Evolutionary conservation across 2,329 filamentous ascomycete genomes (phyloP).

Genomic region (Pseudogymnoascus sp.): DNA sequence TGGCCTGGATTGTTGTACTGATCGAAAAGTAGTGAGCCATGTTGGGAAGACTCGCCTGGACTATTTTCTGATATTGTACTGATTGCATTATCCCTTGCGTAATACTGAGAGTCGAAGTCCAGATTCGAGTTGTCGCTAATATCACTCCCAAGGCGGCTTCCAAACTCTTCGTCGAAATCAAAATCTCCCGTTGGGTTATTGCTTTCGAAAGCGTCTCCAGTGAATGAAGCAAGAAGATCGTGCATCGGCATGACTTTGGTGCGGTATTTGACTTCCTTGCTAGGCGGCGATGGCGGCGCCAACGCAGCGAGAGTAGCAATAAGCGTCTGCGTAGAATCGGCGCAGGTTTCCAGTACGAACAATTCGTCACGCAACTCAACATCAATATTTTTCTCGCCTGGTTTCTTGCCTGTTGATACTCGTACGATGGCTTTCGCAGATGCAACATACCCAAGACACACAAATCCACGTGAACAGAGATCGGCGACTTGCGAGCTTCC

Average conservation of each 20-base stretch:
- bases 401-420: slow-evolving; percentile 37
- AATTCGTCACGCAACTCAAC: slow-evolving; percentile 79
- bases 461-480: slow-evolving; percentile 62
- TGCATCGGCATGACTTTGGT: slow-evolving; percentile 79
- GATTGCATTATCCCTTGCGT: slow-evolving; percentile 33
- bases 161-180: slow-evolving; percentile 56
- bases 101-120: slow-evolving; percentile 39
- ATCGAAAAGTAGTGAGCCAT: slow-evolving; percentile 21
- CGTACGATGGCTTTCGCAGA: slow-evolving; percentile 61
- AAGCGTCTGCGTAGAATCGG: slow-evolving; percentile 91
- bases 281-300: slow-evolving; percentile 73
- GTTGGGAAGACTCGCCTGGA: slow-evolving; percentile 33
- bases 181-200: slow-evolving; percentile 53
- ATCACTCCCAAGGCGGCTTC: slow-evolving; percentile 42
- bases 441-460: slow-evolving; percentile 79
- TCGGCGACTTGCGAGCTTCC: slow-evolving; percentile 42
- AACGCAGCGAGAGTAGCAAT: slow-evolving; percentile 71
- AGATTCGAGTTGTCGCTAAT: slow-evolving; percentile 33
- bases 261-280: slow-evolving; percentile 73
- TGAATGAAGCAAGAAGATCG: slow-evolving; percentile 83
- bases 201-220: slow-evolving; percentile 68
- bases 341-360: slow-evolving; percentile 86
- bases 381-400: slow-evolving; percentile 59
- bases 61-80: slow-evolving; percentile 35
- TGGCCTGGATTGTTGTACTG: slow-evolving; percentile 21